Evolutionary conservation across 495 filamentous ascomycete genomes (phyloP).

Genomic region (Penicillium malachiteum): DNA sequence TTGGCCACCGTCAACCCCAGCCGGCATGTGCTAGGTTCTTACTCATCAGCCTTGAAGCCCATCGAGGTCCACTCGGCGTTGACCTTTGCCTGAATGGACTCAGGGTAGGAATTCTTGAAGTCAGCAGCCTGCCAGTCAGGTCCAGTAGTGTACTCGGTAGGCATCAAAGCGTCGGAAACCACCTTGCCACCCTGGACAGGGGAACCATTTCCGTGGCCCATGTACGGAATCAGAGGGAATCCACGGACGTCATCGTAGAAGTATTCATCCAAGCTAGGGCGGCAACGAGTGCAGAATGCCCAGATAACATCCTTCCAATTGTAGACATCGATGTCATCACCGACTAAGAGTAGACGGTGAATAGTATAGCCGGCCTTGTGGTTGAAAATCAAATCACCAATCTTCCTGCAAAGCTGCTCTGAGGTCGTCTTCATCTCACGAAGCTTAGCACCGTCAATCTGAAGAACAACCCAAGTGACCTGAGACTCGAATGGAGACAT

Average conservation of each 20-base stretch:
- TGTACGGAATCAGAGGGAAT: slow-evolving; percentile 43
- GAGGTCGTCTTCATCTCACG: slow-evolving; percentile 30
- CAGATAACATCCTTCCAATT: slow-evolving; percentile 41
- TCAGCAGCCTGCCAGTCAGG: slow-evolving; percentile 32
- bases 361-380: slow-evolving; percentile 38
- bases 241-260: slow-evolving; percentile 40
- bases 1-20: too few species aligned
- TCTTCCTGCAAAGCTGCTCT: slow-evolving; percentile 24
- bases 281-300: slow-evolving; percentile 43
- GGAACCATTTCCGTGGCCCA: slow-evolving; percentile 30
- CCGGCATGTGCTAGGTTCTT: too few species aligned
- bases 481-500: slow-evolving; percentile 42
- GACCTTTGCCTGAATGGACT: slow-evolving; percentile 35
- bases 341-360: slow-evolving; percentile 36
- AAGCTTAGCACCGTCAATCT: slow-evolving; percentile 33
- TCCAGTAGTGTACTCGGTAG: slow-evolving; percentile 34
- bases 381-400: slow-evolving; percentile 39
- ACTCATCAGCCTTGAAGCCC: slow-evolving; percentile 34
- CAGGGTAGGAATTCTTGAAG: slow-evolving; percentile 36
- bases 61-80: slow-evolving; percentile 31
- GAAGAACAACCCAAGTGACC: slow-evolving; percentile 40
- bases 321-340: slow-evolving; percentile 43
- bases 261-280: slow-evolving; percentile 34
- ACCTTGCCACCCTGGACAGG: slow-evolving; percentile 35
- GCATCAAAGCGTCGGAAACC: slow-evolving; percentile 39